Evolutionary conservation across 352 stramenopile genomes (phyloP).

Genomic region (Pythium monospermum): DNA sequence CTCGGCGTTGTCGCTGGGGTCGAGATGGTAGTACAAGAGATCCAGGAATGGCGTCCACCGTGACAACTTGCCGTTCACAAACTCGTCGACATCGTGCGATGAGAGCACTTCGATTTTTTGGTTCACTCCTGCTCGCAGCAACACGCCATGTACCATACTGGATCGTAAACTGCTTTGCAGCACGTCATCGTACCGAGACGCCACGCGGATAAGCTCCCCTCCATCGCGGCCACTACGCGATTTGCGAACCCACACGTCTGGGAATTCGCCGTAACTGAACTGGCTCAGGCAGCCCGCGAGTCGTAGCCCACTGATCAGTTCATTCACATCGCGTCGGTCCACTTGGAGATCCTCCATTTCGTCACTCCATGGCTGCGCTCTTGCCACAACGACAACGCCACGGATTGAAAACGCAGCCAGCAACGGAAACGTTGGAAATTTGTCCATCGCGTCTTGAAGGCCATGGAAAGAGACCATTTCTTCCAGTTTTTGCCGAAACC

Average conservation of each 20-base stretch:
- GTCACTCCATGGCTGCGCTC: slow-evolving; percentile 36
- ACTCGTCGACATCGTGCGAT: slow-evolving; percentile 46
- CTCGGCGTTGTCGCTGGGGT: slow-evolving; percentile 18
- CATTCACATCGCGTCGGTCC: slow-evolving; percentile 42
- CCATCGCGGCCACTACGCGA: slow-evolving; percentile 31
- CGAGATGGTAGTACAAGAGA: slow-evolving; percentile 52
- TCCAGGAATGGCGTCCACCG: slow-evolving; percentile 61
- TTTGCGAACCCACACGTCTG: slow-evolving; percentile 44
- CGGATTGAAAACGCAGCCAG: slow-evolving; percentile 56
- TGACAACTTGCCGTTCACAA: slow-evolving; percentile 31
- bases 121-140: slow-evolving; percentile 33
- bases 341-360: slow-evolving; percentile 33
- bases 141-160: slow-evolving; percentile 45
- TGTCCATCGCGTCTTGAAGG: slow-evolving; percentile 31
- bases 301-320: slow-evolving; percentile 38
- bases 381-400: slow-evolving; percentile 49
- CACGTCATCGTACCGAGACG: slow-evolving; percentile 56
- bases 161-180: slow-evolving; percentile 59
- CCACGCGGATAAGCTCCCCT: slow-evolving; percentile 36
- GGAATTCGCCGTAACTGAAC: slow-evolving; percentile 67
- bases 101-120: slow-evolving; percentile 32
- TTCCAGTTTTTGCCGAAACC: slow-evolving; percentile 53
- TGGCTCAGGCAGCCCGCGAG: slow-evolving; percentile 21
- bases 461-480: slow-evolving; percentile 35
- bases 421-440: slow-evolving; percentile 48